Base-by-base conservation (phyloP, 768 basidiomycete species). In the Lentinula raphanica region DNA sequence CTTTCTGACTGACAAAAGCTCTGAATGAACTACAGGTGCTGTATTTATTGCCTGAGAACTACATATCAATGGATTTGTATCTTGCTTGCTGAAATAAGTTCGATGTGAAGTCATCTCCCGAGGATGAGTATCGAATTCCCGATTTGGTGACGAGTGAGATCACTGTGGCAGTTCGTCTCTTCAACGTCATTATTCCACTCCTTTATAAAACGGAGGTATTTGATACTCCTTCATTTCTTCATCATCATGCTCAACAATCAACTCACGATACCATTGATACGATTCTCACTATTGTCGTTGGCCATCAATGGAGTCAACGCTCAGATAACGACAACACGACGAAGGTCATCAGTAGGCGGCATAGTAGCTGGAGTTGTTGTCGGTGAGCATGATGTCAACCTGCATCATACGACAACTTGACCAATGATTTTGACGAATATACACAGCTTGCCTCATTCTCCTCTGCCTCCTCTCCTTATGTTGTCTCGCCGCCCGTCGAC, bases 351-450 rank as follows among this genome's bases (percentile, higher is more conserved):
- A 7, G 45, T 28, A 2, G 56, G 56, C 9, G 31, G 46, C 12
- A 38, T 57, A n/a, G 56, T 57, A 21, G 56, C 45, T 19, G 56
- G 56, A 5, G 21, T 57, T 28, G 56, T 57, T 13, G 56, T 57
- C n/a, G 56, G 56, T 49, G 21, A 13, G 56, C 31, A 29, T 32
- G 19, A 42, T 17, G 35, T 36, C 15, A 15, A 36, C 31, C 23
- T 32, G 39, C 23, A 17, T 35, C 19, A 27, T 5, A 17, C 5
- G 11, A 5, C 56, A 3, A 36, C 2, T 46, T n/a, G 2, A 31
- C 2, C n/a, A 29, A 25, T 12, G 8, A 8, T 13, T 4, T 11
- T 49, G 9, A 27, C 38, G 11, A 3, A 46, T 8, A 40, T 8
- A 29, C 8, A 17, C 54, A 57, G 56, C 31, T n/a, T 57, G 46